Evolutionary conservation across 1,284 basidiomycete genomes (phyloP), one percentile per base, ranked within the genome.

Genomic region (Irpex sp.): DNA sequence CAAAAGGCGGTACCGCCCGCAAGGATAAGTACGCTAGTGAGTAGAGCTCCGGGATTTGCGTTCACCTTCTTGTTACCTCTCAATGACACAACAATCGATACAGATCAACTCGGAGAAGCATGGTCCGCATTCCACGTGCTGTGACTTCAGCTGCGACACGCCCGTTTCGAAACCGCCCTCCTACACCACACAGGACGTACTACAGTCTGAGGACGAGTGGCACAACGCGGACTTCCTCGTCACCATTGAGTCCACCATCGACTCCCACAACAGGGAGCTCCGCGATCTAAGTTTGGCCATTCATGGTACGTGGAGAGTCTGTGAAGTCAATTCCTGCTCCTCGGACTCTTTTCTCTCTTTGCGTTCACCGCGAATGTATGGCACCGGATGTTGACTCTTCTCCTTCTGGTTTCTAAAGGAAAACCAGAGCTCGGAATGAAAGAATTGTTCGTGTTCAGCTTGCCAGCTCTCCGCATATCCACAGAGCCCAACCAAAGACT

Each of bases 211-310:
- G 8, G 49, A 62, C 9, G 57, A n/a, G 15, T 19, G 60, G 15
- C 36, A 56, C 48, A 17, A 48, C 36, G 65, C 62, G 5, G 67
- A 69, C 37, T 64, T 73, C 2, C 56, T 70, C 19, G 57, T 71
- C 47, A 73, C 71, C 1, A 73, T 74, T 26, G 70, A 75, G 36
- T 61, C 65, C 19, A 68, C 68, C 4, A 72, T 79, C 37, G 75
- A 76, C 49, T 65, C 61, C 3, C 63, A 76, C n/a, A 65, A 70
- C 59, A 64, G 55, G 9, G 73, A 74, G n/a, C 69, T 80, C 62
- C 67, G 76, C 5, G 66, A 73, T 55, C 65, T 79, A 8, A 79
- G 73, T 65, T 61, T 76, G 31, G 68, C 73, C 34, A 79, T 80
- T n/a, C 77, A 78, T 64, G 74, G 75, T 74, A 60, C 60, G 69